Evolutionary conservation across 768 basidiomycete genomes (phyloP).

Genomic region (Termitomyces sp.): DNA sequence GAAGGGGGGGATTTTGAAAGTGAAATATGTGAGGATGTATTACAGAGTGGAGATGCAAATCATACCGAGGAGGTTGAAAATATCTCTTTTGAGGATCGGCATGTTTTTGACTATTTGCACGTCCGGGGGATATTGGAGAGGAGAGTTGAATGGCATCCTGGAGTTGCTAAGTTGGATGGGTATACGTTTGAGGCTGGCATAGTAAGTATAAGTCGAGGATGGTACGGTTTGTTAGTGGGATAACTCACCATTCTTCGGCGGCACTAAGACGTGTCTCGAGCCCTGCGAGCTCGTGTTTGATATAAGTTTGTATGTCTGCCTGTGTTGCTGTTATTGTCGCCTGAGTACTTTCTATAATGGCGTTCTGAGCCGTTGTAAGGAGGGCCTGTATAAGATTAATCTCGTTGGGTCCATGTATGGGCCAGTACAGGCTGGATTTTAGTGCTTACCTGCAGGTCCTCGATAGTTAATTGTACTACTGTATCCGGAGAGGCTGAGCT

Average conservation of each 20-base stretch:
- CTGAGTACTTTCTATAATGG: neutral
- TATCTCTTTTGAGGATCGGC: constrained; percentile 4
- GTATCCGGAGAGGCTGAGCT: too few relatives aligned
- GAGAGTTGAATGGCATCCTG: constrained; percentile 3
- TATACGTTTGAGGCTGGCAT: neutral
- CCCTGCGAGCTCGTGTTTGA: neutral
- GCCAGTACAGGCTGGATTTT: neutral
- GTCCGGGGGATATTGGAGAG: constrained; percentile 1
- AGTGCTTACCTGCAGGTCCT: neutral
- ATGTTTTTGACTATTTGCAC: neutral
- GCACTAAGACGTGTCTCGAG: neutral
- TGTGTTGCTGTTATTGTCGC: neutral
- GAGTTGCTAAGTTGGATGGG: constrained; percentile 1
- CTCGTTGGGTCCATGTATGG: neutral
- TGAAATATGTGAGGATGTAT: too few relatives aligned
- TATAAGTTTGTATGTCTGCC: neutral
- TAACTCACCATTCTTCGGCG: neutral
- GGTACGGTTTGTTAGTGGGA: neutral
- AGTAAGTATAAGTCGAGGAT: neutral
- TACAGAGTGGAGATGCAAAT: too few relatives aligned
- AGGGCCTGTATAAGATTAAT: neutral
- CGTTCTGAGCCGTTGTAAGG: neutral
- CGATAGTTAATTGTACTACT: neutral
- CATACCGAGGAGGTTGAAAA: neutral
- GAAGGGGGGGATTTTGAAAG: too few relatives aligned